Base-by-base conservation (phyloP, 202 grass and related monocot species). In the Elaeis oleifera region DNA sequence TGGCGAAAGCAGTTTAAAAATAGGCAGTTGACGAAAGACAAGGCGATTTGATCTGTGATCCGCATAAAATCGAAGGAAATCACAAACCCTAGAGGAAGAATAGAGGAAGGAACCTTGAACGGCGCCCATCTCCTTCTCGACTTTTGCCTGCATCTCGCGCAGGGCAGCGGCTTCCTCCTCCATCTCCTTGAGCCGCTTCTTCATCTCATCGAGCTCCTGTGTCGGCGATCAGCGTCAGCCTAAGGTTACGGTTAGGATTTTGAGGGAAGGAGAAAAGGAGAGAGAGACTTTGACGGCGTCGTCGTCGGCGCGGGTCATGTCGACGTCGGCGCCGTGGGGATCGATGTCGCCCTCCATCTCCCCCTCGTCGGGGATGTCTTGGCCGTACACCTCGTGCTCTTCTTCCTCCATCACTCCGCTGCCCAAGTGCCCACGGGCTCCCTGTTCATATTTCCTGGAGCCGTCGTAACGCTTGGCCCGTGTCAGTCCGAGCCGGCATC, bases 331-430 rank as follows among this genome's bases (percentile, higher is more conserved):
- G 11, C 59, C 67, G 51, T 23, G 19, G 1, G 56, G 49, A 14
- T 79, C 76, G 7, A 71, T 61, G 62, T 68, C 79, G 25, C 76
- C 81, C 19, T 91, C 87, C 81, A 89, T 81, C 54, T 91, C 94
- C 15, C 68, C 94, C 61, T 81, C 92, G 64, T 84, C 84, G 6
- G 92, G 88, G 57, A 97, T 89, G 71, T 97, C 92, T 64, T 84
- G 81, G 16, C 88, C 92, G 77, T 97, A 97, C 64, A 92, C 88
- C 69, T 89, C 88, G 39, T 92, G 92, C 80, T 97, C 92, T 44
- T 89, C 88, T 59, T 91, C 92, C 26, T 89, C 84, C 88, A 95
- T 95, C 49, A 36, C 67, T 54, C 48, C n/a, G 28, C 53, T 13
- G 36, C 36, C 8, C 2, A 14, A 44, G 0, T 2, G 36, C 36